Evolutionary conservation across 2,329 filamentous ascomycete genomes (phyloP).

Genomic region (Cladophialophora carrionii): DNA sequence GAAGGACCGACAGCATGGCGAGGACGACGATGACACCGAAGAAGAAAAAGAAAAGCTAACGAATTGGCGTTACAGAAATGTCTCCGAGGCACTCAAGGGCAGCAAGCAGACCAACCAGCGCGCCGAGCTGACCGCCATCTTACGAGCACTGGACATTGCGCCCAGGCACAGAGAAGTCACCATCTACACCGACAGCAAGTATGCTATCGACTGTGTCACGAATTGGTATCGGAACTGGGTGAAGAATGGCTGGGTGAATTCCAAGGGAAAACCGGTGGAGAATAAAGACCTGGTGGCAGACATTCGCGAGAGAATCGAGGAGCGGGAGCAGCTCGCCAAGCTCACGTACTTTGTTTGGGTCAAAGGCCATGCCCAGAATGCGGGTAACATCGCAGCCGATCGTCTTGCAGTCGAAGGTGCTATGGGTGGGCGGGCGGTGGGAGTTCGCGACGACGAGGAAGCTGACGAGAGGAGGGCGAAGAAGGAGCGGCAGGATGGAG

Average conservation of each 20-base stretch:
- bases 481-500: background rate
- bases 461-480: slow-evolving; percentile 33
- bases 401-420: slow-evolving; percentile 71
- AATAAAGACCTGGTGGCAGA: slow-evolving; percentile 82
- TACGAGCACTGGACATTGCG: slow-evolving; percentile 77
- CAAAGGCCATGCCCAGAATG: slow-evolving; percentile 75
- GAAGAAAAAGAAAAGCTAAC: slow-evolving; percentile 33
- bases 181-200: slow-evolving; percentile 87
- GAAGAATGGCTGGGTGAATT: slow-evolving; percentile 75
- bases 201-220: slow-evolving; percentile 86
- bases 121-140: slow-evolving; percentile 87
- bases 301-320: slow-evolving; percentile 71
- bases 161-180: slow-evolving; percentile 69
- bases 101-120: slow-evolving; percentile 88
- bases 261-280: slow-evolving; percentile 70
- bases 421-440: slow-evolving; percentile 43
- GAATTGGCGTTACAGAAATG: slow-evolving; percentile 56
- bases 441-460: slow-evolving; percentile 39
- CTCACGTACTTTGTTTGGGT: slow-evolving; percentile 81
- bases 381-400: slow-evolving; percentile 82
- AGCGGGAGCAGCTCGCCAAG: slow-evolving; percentile 63
- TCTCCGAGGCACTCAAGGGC: slow-evolving; percentile 76
- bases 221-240: slow-evolving; percentile 81
- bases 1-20: slow-evolving; percentile 6
- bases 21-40: slow-evolving; percentile 15